Conservation (phyloP, 495 filamentous ascomycete genomes). For the Penicillium riverlandense region DNA sequence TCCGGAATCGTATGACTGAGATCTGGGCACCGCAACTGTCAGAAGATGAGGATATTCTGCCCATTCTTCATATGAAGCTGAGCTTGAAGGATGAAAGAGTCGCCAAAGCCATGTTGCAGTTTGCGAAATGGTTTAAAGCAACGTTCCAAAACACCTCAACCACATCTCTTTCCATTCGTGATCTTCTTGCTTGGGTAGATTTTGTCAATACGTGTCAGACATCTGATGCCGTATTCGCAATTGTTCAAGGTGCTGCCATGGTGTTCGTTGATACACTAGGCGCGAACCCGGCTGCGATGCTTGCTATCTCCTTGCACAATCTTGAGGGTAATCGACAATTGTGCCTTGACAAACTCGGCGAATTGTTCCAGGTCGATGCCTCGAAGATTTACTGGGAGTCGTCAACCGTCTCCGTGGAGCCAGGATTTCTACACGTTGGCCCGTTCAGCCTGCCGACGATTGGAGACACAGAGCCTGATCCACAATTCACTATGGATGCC, state of each 20-base stretch:
- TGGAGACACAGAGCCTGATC: slow-evolving; percentile 39
- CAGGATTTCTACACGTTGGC: slow-evolving; percentile 53
- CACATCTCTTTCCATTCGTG: slow-evolving; percentile 76
- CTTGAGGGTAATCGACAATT: slow-evolving; percentile 54
- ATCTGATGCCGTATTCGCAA: slow-evolving; percentile 45
- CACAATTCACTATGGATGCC: slow-evolving; percentile 71
- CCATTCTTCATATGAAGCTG: slow-evolving; percentile 77
- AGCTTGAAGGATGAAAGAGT: slow-evolving; percentile 39
- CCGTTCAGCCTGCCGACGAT: slow-evolving; percentile 60
- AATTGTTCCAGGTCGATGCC: slow-evolving; percentile 58
- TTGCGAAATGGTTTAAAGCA: slow-evolving; percentile 85
- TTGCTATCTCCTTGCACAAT: slow-evolving; percentile 54
- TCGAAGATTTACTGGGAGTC: slow-evolving; percentile 52
- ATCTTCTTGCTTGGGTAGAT: slow-evolving; percentile 87
- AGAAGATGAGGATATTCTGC: slow-evolving; percentile 74
- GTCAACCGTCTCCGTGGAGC: slow-evolving; percentile 40
- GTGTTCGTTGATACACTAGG: slow-evolving; percentile 94
- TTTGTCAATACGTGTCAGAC: slow-evolving; percentile 67
- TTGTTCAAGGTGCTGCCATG: slow-evolving; percentile 86
- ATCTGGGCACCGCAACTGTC: slow-evolving; percentile 89
- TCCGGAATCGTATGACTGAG: slow-evolving; percentile 96
- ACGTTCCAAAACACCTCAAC: slow-evolving; percentile 66
- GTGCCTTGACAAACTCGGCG: slow-evolving; percentile 66
- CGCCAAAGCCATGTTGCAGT: slow-evolving; percentile 62
- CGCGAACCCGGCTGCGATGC: slow-evolving; percentile 81